Conservation (phyloP, 768 basidiomycete species). For the Phaeolepiota aurea region DNA sequence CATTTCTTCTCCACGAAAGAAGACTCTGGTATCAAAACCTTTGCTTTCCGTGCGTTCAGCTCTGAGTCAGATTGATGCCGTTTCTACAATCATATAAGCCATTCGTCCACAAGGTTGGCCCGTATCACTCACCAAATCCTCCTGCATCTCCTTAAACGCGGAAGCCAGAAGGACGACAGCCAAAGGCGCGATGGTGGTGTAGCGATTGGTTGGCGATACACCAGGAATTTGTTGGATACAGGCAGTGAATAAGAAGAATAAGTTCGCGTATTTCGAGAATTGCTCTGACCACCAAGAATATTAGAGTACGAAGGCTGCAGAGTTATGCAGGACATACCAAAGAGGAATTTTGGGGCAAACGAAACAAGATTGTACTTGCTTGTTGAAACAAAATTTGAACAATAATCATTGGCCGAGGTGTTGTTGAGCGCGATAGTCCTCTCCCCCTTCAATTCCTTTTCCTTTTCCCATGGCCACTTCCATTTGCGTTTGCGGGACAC, state of each 20-base stretch:
- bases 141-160: conserved; percentile 92
- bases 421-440: conserved; percentile 82
- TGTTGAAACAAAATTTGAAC: conserved; percentile 83
- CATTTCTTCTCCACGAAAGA: conserved; percentile 74
- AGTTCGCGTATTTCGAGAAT: conserved; percentile 97
- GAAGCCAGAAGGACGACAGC: conserved; percentile 84
- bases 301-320: background rate
- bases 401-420: conserved; percentile 50
- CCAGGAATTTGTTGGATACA: conserved; percentile 96
- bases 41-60: conserved; percentile 75
- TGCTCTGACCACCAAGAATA: conserved; percentile 53
- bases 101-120: background rate
- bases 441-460: conserved; percentile 58
- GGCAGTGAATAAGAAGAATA: conserved; percentile 98
- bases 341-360: conserved; percentile 89
- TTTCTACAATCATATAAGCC: conserved; percentile 55
- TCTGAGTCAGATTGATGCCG: conserved; percentile 93
- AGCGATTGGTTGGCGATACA: conserved; percentile 92
- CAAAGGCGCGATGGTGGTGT: conserved; percentile 92
- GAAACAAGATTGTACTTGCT: conserved; percentile 89
- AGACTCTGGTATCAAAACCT: conserved; percentile 58
- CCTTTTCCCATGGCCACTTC: conserved; percentile 84
- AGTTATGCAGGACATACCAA: conserved; percentile 44
- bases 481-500: conserved; percentile 34
- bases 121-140: conserved; percentile 70